These are phyloP conservation scores for Breynia disticha DNA, from an alignment of 441 rosid species.

Conservation along the genomic window DNA sequence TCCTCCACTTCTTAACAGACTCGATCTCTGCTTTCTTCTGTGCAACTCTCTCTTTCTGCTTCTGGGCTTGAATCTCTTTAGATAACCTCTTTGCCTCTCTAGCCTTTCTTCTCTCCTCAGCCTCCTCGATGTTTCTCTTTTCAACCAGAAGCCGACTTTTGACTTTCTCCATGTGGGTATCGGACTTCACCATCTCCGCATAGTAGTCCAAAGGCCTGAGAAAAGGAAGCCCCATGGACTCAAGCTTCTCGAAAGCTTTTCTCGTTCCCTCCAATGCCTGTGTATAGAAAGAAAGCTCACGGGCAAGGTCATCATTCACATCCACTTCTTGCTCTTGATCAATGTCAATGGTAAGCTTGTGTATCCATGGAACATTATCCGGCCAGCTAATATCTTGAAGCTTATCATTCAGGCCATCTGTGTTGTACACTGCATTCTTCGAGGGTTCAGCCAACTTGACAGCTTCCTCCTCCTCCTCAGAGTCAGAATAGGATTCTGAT, in stretches of 20 bases:
- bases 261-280: slow-evolving; percentile 74
- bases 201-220: slow-evolving; percentile 79
- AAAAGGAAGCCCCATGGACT: slow-evolving; percentile 50
- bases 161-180: slow-evolving; percentile 75
- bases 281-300: slow-evolving; percentile 67
- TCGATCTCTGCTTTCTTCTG: slow-evolving; percentile 77
- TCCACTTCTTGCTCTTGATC: slow-evolving; percentile 63
- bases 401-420: slow-evolving; percentile 59
- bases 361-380: slow-evolving; percentile 51
- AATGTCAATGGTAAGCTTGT: slow-evolving; percentile 52
- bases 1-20: slow-evolving; percentile 86
- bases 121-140: slow-evolving; percentile 67
- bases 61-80: slow-evolving; percentile 75
- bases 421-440: slow-evolving; percentile 41
- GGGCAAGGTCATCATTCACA: slow-evolving; percentile 71
- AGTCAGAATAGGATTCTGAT: slow-evolving; percentile 43
- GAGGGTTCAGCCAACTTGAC: slow-evolving; percentile 51
- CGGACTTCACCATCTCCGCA: slow-evolving; percentile 83
- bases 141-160: slow-evolving; percentile 58
- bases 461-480: slow-evolving; percentile 46
- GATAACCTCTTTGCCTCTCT: slow-evolving; percentile 64
- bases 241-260: slow-evolving; percentile 48
- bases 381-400: slow-evolving; percentile 83
- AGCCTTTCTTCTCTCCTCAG: slow-evolving; percentile 84
- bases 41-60: slow-evolving; percentile 59